Conservation (phyloP, 2,329 filamentous ascomycete genomes). For the Epichloe aotearoae region DNA sequence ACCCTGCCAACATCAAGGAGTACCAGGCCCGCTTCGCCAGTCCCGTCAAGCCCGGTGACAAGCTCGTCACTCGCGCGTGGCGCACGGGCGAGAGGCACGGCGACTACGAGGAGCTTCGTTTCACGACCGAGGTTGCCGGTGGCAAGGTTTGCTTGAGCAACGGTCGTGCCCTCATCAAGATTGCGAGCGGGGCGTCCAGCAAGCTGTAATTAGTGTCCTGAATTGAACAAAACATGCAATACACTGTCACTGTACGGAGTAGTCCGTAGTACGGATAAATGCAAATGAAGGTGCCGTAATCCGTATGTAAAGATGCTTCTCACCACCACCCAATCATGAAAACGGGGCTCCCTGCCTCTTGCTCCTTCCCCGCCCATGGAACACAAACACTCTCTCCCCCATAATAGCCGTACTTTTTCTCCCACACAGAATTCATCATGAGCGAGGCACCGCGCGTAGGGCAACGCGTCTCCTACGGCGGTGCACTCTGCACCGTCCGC, state of each 20-base stretch:
- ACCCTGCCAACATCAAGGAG: slow-evolving; percentile 72
- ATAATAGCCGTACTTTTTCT: not conserved
- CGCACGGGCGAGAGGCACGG: slow-evolving; percentile 51
- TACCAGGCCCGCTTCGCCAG: slow-evolving; percentile 82
- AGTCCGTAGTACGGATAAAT: too few relatives aligned
- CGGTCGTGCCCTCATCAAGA: slow-evolving; percentile 65
- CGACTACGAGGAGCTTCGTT: slow-evolving; percentile 70
- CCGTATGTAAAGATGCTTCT: too few relatives aligned
- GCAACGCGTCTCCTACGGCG: slow-evolving; percentile 69
- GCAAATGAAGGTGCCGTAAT: too few relatives aligned
- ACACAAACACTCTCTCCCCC: not conserved
- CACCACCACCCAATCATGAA: too few relatives aligned
- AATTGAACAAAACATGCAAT: too few relatives aligned
- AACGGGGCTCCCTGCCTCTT: not conserved
- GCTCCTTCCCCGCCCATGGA: not conserved
- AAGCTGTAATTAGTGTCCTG: slow-evolving; percentile 38
- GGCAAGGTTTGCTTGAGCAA: slow-evolving; percentile 83
- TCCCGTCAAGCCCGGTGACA: slow-evolving; percentile 73
- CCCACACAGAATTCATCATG: slow-evolving; percentile 18
- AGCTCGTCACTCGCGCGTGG: slow-evolving; percentile 73
- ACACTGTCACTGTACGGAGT: too few relatives aligned
- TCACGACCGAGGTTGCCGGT: slow-evolving; percentile 62
- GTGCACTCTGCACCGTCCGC: slow-evolving; percentile 68
- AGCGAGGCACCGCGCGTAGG: slow-evolving; percentile 36
- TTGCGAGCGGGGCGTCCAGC: slow-evolving; percentile 40